phyloP scores from a whole-genome alignment of 345 rosid species.

The Isatis tinctoria region DNA sequence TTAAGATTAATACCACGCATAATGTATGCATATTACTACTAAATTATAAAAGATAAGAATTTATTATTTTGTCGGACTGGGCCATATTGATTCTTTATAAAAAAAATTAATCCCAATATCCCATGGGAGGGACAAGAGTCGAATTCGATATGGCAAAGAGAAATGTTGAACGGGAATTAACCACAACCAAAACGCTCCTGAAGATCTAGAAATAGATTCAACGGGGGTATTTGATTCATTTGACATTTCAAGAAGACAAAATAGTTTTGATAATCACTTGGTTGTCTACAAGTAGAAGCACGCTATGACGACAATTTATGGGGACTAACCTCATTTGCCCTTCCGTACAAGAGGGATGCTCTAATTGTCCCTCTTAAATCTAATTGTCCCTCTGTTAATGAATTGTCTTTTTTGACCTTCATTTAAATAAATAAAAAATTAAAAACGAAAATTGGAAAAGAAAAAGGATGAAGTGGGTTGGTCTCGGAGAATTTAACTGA shows the following conservation, averaged over 20 bases:
- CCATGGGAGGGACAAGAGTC: not conserved
- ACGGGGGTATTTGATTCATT: not conserved
- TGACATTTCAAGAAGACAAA: not conserved
- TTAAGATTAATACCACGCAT: not conserved
- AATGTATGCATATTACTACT: not conserved
- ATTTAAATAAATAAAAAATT: too few species aligned
- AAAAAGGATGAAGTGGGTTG: too few species aligned
- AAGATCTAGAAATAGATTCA: not conserved
- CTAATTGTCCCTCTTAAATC: too few species aligned
- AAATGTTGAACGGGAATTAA: not conserved
- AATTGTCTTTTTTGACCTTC: too few species aligned
- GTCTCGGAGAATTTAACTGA: too few species aligned
- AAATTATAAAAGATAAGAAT: not conserved
- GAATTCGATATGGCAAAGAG: not conserved
- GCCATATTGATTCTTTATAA: too few species aligned
- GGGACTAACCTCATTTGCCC: too few species aligned
- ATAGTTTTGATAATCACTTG: conserved; percentile 10
- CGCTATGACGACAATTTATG: too few species aligned
- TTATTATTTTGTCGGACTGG: not conserved
- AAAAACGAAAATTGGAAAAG: too few species aligned
- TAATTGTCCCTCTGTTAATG: too few species aligned
- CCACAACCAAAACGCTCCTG: not conserved
- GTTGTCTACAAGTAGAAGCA: conserved; percentile 9
- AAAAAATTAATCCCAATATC: too few species aligned
- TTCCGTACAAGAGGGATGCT: too few species aligned